Evolutionary conservation across 2,329 filamentous ascomycete genomes (phyloP).

Genomic region (Calonectria naviculata): DNA sequence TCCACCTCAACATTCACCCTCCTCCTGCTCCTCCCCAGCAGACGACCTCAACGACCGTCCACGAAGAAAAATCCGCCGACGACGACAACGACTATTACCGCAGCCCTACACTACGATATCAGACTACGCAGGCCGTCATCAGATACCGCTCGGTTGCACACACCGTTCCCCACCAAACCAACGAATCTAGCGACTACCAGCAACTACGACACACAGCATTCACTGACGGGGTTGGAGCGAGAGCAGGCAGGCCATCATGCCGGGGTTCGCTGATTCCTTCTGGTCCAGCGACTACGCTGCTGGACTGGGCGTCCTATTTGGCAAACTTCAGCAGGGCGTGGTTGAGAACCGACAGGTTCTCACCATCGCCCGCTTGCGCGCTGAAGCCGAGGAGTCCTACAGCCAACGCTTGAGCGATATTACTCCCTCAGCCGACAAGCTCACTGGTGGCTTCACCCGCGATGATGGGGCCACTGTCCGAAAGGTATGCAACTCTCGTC

Average conservation of each 20-base stretch:
- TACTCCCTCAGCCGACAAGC: conserved; percentile 81
- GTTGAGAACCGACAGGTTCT: conserved; percentile 95
- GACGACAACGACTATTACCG: conserved; percentile 1
- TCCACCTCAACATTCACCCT: conserved; percentile 7
- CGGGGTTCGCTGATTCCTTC: conserved; percentile 93
- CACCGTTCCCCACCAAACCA: conserved; percentile 17
- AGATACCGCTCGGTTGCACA: conserved; percentile 20
- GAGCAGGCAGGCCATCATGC: conserved; percentile 67
- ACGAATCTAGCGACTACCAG: conserved; percentile 19
- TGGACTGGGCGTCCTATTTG: conserved; percentile 92
- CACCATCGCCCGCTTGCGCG: conserved; percentile 91
- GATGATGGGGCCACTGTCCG: conserved; percentile 97
- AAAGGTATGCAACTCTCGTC: conserved; percentile 70
- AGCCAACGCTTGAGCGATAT: conserved; percentile 85
- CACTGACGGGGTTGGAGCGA: conserved; percentile 35
- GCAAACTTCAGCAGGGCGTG: conserved; percentile 96
- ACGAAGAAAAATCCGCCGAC: conserved; percentile 21
- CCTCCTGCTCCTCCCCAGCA: conserved; percentile 18
- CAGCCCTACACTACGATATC: conserved; percentile 21
- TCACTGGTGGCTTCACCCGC: conserved; percentile 84
- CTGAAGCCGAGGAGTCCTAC: conserved; percentile 94
- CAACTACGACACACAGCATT: conserved; percentile 11
- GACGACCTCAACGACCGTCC: conserved; percentile 28
- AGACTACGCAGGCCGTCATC: conserved; percentile 16
- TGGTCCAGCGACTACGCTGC: conserved; percentile 98